Conservation (phyloP, 1,284 basidiomycete species). For the Heterobasidion irregulare region DNA sequence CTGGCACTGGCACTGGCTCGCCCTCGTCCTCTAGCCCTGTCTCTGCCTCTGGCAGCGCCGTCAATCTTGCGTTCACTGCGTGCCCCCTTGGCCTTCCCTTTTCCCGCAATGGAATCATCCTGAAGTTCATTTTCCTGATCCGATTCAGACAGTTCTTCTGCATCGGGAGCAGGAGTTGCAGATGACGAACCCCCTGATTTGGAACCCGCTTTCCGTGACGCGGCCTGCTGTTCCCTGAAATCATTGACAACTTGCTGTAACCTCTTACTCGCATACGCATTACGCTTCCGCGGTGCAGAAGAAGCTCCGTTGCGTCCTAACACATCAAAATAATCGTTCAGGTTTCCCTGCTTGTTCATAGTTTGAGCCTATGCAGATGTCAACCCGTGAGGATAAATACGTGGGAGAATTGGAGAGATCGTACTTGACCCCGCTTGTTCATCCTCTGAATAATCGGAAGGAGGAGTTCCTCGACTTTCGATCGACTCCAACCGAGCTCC, state of each 20-base stretch:
- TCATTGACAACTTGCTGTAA: slow-evolving; percentile 86
- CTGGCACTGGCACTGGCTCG: slow-evolving; percentile 17
- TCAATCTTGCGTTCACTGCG: neutral
- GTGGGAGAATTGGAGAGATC: slow-evolving; percentile 6
- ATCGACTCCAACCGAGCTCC: slow-evolving; percentile 81
- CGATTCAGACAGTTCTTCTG: slow-evolving; percentile 4
- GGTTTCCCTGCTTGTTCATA: slow-evolving; percentile 68
- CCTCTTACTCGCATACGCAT: slow-evolving; percentile 80
- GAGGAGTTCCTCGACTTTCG: slow-evolving; percentile 88
- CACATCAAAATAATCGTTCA: slow-evolving; percentile 55
- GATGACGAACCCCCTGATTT: slow-evolving; percentile 6
- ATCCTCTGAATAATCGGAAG: slow-evolving; percentile 92
- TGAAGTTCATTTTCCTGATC: slow-evolving; percentile 11
- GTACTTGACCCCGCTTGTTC: slow-evolving; percentile 68
- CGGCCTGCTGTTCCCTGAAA: slow-evolving; percentile 53
- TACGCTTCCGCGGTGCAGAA: slow-evolving; percentile 69
- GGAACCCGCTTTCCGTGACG: neutral
- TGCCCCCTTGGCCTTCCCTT: slow-evolving; percentile 16
- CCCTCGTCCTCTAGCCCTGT: slow-evolving; percentile 7
- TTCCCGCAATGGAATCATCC: slow-evolving; percentile 15
- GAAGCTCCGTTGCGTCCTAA: slow-evolving; percentile 49
- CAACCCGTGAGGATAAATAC: neutral
- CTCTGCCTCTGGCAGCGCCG: neutral
- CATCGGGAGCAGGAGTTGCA: neutral
- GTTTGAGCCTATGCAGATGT: slow-evolving; percentile 40